These are phyloP conservation scores for Paraglomus brasilianum DNA, from an alignment of 192 early-diverging fungal species.

Conservation along the genomic window DNA sequence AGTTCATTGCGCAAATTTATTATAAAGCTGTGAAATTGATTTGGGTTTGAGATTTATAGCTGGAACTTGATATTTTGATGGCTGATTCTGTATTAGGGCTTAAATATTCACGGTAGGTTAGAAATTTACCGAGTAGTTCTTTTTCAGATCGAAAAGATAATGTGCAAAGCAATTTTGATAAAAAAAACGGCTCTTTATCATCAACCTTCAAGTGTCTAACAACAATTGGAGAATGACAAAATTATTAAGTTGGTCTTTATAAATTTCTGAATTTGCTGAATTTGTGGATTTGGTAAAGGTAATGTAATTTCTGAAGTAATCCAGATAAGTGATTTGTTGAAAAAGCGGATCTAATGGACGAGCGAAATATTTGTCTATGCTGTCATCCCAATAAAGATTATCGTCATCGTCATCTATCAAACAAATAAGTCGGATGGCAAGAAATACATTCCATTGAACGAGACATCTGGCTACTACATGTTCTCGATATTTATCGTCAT, in stretches of 20 bases:
- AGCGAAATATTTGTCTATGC: constrained; percentile 22
- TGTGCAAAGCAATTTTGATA: neutral
- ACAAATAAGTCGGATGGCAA: neutral
- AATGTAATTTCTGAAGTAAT: constrained; percentile 1
- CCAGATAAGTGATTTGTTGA: neutral
- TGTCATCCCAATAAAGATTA: neutral
- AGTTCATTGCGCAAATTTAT: no score
- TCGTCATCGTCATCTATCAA: neutral
- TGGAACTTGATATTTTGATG: no score
- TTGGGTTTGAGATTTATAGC: no score
- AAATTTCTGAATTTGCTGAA: no score
- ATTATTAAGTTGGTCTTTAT: no score
- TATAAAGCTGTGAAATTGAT: no score
- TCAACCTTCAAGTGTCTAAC: neutral
- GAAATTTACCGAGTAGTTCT: neutral
- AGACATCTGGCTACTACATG: neutral
- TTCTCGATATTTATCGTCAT: neutral
- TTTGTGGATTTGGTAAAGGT: neutral
- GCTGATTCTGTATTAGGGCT: no score
- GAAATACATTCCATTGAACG: constrained; percentile 9
- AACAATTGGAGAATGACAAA: neutral
- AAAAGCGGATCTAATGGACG: neutral
- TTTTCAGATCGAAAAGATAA: neutral
- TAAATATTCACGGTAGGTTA: constrained; percentile 6
- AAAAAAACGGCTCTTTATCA: neutral